Conservation (phyloP, 75 land plant genomes). For the Sequoiadendron giganteum region DNA sequence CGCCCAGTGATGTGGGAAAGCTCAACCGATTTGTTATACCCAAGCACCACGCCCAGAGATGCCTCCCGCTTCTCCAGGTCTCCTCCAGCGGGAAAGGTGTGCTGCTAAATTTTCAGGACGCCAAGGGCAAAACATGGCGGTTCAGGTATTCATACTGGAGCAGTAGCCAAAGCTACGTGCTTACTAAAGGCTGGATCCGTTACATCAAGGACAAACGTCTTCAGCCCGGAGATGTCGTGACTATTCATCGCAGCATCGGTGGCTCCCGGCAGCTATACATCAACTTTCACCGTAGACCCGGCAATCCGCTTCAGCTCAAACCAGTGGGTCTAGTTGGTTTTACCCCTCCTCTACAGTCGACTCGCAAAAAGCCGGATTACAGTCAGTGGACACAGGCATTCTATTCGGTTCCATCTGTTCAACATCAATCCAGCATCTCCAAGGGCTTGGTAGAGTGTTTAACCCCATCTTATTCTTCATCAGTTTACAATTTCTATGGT, state of each 20-base stretch:
- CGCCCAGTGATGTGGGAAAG: constrained; percentile 95
- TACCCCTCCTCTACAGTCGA: no score
- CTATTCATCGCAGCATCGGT: constrained; percentile 22
- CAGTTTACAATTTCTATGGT: no score
- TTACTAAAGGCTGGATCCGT: constrained; percentile 49
- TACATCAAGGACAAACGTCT: constrained; percentile 47
- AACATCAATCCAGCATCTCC: no score
- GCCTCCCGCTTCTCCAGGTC: constrained; percentile 51
- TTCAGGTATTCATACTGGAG: constrained; percentile 54
- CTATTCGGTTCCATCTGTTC: not conserved
- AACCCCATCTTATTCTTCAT: no score
- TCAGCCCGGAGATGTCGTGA: constrained; percentile 35
- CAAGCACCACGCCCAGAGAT: constrained; percentile 87
- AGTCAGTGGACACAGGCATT: not conserved
- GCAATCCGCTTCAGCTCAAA: not conserved
- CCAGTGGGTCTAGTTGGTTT: not conserved
- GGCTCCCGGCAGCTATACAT: constrained; percentile 32
- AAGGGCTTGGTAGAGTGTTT: no score
- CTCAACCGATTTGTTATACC: constrained; percentile 86
- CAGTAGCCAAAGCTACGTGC: constrained; percentile 54
- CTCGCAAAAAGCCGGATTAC: no score
- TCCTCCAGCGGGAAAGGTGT: constrained; percentile 59
- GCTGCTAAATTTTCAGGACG: constrained; percentile 57
- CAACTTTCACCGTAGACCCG: constrained; percentile 9
- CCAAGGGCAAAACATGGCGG: constrained; percentile 34